These are phyloP conservation scores for Pholiota conissans DNA, from an alignment of 768 basidiomycete genomes.

Conservation along the genomic window DNA sequence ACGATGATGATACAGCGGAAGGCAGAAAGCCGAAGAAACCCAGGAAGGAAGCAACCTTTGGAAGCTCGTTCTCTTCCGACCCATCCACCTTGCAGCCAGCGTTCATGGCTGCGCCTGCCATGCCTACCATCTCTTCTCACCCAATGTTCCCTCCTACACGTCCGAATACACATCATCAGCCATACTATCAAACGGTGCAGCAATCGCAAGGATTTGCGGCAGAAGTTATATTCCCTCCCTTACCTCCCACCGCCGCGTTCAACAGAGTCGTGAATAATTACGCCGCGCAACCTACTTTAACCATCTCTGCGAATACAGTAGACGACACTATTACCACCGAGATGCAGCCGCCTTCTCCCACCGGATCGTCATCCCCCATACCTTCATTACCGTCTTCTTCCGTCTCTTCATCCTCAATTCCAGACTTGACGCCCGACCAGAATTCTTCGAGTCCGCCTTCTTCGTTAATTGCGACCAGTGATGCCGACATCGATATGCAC, in stretches of 20 bases:
- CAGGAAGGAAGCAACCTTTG: slow-evolving; percentile 37
- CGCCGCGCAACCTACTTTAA: slow-evolving; percentile 23
- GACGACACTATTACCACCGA: slow-evolving; percentile 2
- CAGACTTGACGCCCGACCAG: slow-evolving; percentile 62
- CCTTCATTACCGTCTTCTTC: slow-evolving; percentile 31
- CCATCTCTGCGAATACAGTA: not conserved
- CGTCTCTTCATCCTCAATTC: slow-evolving; percentile 43
- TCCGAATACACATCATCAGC: slow-evolving; percentile 66
- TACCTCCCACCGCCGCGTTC: slow-evolving; percentile 50
- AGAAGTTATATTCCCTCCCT: slow-evolving; percentile 73
- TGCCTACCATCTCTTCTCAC: slow-evolving; percentile 28
- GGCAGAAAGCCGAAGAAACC: slow-evolving; percentile 47
- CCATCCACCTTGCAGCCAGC: slow-evolving; percentile 22
- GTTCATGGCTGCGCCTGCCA: slow-evolving; percentile 25
- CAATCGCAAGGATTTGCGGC: slow-evolving; percentile 47
- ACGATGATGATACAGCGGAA: slow-evolving; percentile 36
- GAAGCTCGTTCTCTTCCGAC: slow-evolving; percentile 20
- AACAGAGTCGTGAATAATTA: slow-evolving; percentile 25
- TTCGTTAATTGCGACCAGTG: slow-evolving; percentile 38
- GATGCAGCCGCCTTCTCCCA: slow-evolving; percentile 14
- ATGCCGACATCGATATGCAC: slow-evolving; percentile 32
- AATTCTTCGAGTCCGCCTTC: slow-evolving; percentile 66
- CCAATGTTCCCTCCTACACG: slow-evolving; percentile 53
- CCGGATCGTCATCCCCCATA: slow-evolving; percentile 18
- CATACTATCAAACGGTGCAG: slow-evolving; percentile 62